Evolutionary conservation across 305 asterid species (phyloP).

Genomic region (Plantago coronopus): DNA sequence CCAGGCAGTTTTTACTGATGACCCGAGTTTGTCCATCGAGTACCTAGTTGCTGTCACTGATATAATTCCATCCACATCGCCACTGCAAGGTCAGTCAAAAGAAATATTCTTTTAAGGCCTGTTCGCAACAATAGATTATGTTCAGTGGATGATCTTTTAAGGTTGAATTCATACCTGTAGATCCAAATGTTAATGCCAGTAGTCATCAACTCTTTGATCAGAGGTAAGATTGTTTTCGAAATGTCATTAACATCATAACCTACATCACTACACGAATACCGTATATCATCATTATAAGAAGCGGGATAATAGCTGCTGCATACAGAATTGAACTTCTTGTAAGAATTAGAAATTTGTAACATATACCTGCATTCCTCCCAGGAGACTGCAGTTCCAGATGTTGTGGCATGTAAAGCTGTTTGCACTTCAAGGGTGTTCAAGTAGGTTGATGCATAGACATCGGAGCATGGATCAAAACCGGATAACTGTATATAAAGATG

Average conservation of each 20-base stretch:
- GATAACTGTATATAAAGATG: conserved; percentile 5
- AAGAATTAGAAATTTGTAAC: not conserved
- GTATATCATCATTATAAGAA: no score
- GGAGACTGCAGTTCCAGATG: no score
- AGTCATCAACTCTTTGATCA: conserved; percentile 37
- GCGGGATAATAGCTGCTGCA: not conserved
- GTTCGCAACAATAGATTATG: no score
- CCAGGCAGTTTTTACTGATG: conserved; percentile 12
- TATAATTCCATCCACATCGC: conserved; percentile 7
- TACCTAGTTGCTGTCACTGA: conserved; percentile 5
- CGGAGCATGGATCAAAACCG: conserved; percentile 31
- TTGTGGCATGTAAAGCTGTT: conserved; percentile 30
- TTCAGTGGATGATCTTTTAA: no score
- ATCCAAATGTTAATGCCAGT: conserved; percentile 36
- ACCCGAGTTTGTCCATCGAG: not conserved
- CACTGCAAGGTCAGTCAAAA: not conserved
- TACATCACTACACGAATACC: conserved; percentile 9
- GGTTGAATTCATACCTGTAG: conserved; percentile 27
- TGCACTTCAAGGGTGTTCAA: conserved; percentile 31
- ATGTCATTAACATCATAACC: conserved; percentile 13
- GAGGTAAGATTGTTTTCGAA: conserved; percentile 29
- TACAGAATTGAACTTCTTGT: no score
- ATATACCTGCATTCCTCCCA: no score
- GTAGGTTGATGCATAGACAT: conserved; percentile 24
- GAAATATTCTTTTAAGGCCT: no score